These are phyloP conservation scores for Funneliformis caledonium DNA, from an alignment of 371 early-diverging fungal species.

Conservation along the genomic window DNA sequence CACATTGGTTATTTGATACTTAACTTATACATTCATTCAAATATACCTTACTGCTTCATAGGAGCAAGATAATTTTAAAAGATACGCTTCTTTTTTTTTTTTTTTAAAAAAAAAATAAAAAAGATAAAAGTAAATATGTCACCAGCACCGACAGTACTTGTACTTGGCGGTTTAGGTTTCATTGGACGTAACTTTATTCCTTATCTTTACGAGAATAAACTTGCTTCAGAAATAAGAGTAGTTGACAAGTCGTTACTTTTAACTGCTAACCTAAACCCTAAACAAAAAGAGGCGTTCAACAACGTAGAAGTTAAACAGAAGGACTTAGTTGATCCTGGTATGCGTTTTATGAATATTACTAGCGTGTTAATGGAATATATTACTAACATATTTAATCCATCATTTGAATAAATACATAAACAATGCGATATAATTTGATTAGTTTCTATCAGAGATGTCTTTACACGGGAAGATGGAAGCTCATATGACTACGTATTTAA, in stretches of 20 bases:
- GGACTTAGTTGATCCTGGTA: constrained; percentile 80
- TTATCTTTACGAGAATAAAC: constrained; percentile 68
- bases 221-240: constrained; percentile 74
- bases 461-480: constrained; percentile 67
- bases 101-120: neutral
- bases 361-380: neutral
- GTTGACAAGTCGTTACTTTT: constrained; percentile 90
- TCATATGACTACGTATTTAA: constrained; percentile 89
- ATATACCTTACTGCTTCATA: neutral
- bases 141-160: constrained; percentile 55
- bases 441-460: constrained; percentile 77
- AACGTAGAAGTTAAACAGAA: constrained; percentile 84
- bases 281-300: constrained; percentile 69
- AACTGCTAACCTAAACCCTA: constrained; percentile 78
- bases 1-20: neutral
- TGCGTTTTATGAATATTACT: neutral
- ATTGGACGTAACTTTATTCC: constrained; percentile 83
- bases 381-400: neutral
- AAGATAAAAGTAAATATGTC: neutral
- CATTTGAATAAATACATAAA: neutral
- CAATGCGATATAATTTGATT: neutral
- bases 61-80: neutral
- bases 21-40: constrained; percentile 28
- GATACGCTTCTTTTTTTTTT: neutral
- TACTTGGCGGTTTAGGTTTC: constrained; percentile 87